Evolutionary conservation across 1,139 yeast species (phyloP).

Genomic region (Suhomyces kunorum): DNA sequence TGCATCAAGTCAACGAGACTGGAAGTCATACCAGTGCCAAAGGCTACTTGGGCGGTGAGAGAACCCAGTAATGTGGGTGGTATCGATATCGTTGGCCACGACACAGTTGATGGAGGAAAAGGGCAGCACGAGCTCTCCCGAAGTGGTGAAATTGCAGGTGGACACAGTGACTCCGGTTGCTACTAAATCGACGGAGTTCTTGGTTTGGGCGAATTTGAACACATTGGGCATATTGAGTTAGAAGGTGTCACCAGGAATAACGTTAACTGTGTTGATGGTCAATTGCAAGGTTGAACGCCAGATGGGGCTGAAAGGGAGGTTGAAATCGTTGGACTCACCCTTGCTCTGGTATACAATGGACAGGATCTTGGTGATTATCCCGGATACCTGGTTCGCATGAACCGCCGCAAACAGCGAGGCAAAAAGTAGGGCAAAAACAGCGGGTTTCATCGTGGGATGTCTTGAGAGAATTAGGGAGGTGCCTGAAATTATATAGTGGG

Average conservation of each 20-base stretch:
- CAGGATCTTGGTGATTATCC: too few species aligned
- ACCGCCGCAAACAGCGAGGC: too few species aligned
- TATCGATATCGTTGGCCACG: background rate
- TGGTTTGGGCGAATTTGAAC: background rate
- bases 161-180: background rate
- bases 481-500: too few species aligned
- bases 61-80: background rate
- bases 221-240: slow-evolving; percentile 2
- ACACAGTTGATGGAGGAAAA: background rate
- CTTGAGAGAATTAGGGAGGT: too few species aligned
- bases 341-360: too few species aligned
- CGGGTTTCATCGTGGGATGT: too few species aligned
- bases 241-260: slow-evolving; percentile 1
- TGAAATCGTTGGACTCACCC: too few species aligned
- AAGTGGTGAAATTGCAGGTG: background rate
- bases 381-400: too few species aligned
- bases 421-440: too few species aligned
- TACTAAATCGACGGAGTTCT: background rate
- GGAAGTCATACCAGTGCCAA: background rate
- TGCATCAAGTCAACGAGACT: background rate
- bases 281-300: background rate
- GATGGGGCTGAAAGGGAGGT: background rate
- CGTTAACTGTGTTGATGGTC: background rate
- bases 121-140: background rate
- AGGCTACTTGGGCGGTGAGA: background rate